A percentile compares a stretch with the other conserved stretches of the same genome.
Evolutionary conservation across 768 basidiomycete species (phyloP).

Genomic region (Hygrocybe punicea): DNA sequence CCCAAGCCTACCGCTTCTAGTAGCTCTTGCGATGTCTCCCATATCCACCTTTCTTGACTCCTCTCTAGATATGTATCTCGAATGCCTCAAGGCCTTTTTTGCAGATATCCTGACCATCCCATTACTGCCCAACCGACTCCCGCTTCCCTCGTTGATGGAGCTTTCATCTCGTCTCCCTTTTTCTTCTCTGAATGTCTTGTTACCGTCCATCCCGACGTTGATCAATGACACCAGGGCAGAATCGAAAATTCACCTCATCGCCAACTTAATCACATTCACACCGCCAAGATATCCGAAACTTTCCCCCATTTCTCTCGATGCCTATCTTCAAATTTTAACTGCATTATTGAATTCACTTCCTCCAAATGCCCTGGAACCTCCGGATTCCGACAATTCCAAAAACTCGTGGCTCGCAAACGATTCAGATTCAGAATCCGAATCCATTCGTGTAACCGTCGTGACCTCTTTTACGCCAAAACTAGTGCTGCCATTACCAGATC

Average conservation of each 20-base stretch:
- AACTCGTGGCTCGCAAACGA: constrained; percentile 25
- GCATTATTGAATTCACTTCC: constrained; percentile 54
- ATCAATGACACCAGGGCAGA: background rate
- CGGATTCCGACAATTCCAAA: constrained; percentile 17
- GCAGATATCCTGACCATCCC: constrained; percentile 66
- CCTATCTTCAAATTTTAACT: constrained; percentile 55
- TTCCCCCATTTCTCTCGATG: constrained; percentile 41
- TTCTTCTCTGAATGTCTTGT: constrained; percentile 30
- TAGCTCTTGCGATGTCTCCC: constrained; percentile 44
- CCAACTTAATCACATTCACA: constrained; percentile 67
- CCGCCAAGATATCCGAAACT: constrained; percentile 58
- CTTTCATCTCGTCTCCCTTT: constrained; percentile 66
- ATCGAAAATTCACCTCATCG: constrained; percentile 54
- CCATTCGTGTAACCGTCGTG: constrained; percentile 36
- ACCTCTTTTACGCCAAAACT: constrained; percentile 29
- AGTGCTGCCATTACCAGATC: constrained; percentile 47
- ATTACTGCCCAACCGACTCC: constrained; percentile 73
- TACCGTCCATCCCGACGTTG: constrained; percentile 22
- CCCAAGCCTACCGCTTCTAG: constrained; percentile 46
- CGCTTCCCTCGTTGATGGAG: constrained; percentile 55
- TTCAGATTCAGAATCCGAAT: constrained; percentile 43
- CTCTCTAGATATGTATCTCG: constrained; percentile 22
- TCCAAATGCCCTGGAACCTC: constrained; percentile 48
- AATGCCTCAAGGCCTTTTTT: constrained; percentile 43
- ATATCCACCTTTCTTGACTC: constrained; percentile 31